These are phyloP conservation scores for Leptographium galeiforme DNA, from an alignment of 2,329 filamentous ascomycete genomes.

Conservation along the genomic window DNA sequence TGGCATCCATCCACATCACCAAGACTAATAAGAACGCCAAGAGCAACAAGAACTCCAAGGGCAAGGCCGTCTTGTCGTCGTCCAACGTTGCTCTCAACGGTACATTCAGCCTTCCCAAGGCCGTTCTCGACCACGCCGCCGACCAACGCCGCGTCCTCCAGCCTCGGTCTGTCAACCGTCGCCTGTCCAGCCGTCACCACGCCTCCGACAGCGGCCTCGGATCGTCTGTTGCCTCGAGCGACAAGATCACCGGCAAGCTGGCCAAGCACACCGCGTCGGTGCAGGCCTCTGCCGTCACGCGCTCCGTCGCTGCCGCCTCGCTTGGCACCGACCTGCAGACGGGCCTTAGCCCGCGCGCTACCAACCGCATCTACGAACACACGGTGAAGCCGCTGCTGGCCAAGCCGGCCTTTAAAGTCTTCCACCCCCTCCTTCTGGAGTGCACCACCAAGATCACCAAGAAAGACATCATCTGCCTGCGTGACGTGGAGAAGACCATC, in stretches of 20 bases:
- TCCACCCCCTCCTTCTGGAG: conserved; percentile 66
- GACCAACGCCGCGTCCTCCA: conserved; percentile 36
- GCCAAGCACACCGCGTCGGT: conserved; percentile 22
- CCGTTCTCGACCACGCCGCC: conserved; percentile 40
- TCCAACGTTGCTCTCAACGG: conserved; percentile 24
- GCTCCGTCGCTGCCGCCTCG: conserved; percentile 38
- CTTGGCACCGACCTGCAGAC: conserved; percentile 35
- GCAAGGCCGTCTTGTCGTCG: conserved; percentile 18
- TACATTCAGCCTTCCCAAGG: conserved; percentile 33
- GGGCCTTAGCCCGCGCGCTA: conserved; percentile 54
- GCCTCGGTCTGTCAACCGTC: conserved; percentile 32
- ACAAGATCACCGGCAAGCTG: conserved; percentile 30
- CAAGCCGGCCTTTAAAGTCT: conserved; percentile 61
- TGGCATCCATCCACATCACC: conserved; percentile 23
- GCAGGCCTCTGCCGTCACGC: conserved; percentile 44
- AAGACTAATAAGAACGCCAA: conserved; percentile 16
- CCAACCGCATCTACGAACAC: conserved; percentile 66
- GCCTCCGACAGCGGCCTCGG: conserved; percentile 81
- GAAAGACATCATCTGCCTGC: conserved; percentile 78
- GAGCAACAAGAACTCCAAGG: neutral
- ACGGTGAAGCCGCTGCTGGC: conserved; percentile 66
- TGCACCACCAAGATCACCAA: conserved; percentile 67
- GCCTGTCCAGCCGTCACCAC: conserved; percentile 46
- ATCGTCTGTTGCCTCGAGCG: conserved; percentile 59
- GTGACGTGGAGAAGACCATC: conserved; percentile 88